phyloP scores from a whole-genome alignment of 305 asterid species.

The Caryopteris hybrid region DNA sequence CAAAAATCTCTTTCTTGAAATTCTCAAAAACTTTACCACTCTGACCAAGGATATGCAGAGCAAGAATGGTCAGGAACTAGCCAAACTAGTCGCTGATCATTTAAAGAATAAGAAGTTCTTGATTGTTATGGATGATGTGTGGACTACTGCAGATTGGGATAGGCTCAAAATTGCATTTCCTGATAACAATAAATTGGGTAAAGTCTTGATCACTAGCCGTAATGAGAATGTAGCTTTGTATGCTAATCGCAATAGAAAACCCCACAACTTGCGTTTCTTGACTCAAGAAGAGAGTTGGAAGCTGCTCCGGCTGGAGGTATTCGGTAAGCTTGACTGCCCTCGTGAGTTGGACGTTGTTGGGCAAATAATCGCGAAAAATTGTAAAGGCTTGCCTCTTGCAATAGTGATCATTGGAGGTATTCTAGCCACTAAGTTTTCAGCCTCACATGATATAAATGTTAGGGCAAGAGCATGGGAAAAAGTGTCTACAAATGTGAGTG shows the following conservation, averaged over 20 bases:
- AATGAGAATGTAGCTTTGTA: not conserved
- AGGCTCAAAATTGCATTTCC: not conserved
- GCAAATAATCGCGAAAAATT: not conserved
- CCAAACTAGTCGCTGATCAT: not conserved
- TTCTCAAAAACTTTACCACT: constrained; percentile 12
- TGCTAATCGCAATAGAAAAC: constrained; percentile 12
- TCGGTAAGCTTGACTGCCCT: constrained; percentile 16
- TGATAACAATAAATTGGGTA: not conserved
- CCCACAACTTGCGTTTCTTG: constrained; percentile 22
- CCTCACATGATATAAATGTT: not conserved
- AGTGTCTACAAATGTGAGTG: constrained; percentile 5
- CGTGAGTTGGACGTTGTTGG: constrained; percentile 16
- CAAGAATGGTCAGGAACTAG: constrained; percentile 9
- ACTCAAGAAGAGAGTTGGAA: constrained; percentile 16
- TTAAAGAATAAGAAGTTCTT: constrained; percentile 11
- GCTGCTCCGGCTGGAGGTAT: constrained; percentile 26
- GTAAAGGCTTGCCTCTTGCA: constrained; percentile 26
- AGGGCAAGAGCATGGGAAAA: not conserved
- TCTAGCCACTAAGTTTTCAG: constrained; percentile 12
- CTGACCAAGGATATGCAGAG: not conserved
- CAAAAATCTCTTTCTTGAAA: constrained; percentile 24
- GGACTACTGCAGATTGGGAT: constrained; percentile 29
- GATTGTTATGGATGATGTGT: constrained; percentile 32
- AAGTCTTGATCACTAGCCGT: constrained; percentile 25
- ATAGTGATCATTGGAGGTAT: constrained; percentile 34